Evolutionary conservation across 352 stramenopile genomes (phyloP), one percentile per base, ranked within the genome.

Genomic region (Phytophthora megakarya): DNA sequence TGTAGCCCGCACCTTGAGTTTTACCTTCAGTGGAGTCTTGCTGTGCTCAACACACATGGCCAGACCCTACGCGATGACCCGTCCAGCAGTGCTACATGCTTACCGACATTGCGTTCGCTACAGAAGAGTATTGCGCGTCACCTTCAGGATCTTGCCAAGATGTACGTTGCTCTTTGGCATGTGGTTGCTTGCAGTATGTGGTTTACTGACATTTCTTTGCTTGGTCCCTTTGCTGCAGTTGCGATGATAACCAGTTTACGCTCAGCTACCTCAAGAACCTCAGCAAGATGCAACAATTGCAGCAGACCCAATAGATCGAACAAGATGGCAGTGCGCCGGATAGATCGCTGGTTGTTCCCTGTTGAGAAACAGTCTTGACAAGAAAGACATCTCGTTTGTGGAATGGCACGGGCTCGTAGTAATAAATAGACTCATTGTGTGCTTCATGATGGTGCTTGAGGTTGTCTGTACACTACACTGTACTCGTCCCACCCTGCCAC

Each of bases 1-100:
- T 67, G 83, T 25, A 98, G 93, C 38, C 90, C 92, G n/a, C 95
- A 99, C 67, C 73, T 99, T 32, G 96, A 99, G 78, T 99, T 98
- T 70, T 99, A 99, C 72, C 70, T 99, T 33, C 86, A 97, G 61
- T 99, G 96, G 96, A 97, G 86, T 71, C 76, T 98, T 28, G 84
- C 93, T 44, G 72, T 99, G 33, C 83, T 99, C 18, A 97, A 98
- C 69, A 90, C 81, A 5, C 96, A 99, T 70, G 96, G 96, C 22
- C 75, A 85, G 37, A 90, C 86, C 51, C 61, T 98, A 23, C 84
- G 89, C 16, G 84, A 91, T 39, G 80, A 94, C 60, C 60, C 70
- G n/a, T 60, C 55, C n/a, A 78, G 60, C 47, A 81, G 81, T 28
- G 77, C 72, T 15, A 82, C 86, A 22, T 97, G 91, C 60, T 72